Percentiles rank a stretch among this genome's conserved stretches.
These are phyloP conservation scores for Arthrobotrys sinensis DNA, from an alignment of 2,329 filamentous ascomycete species.

Conservation along the genomic window DNA sequence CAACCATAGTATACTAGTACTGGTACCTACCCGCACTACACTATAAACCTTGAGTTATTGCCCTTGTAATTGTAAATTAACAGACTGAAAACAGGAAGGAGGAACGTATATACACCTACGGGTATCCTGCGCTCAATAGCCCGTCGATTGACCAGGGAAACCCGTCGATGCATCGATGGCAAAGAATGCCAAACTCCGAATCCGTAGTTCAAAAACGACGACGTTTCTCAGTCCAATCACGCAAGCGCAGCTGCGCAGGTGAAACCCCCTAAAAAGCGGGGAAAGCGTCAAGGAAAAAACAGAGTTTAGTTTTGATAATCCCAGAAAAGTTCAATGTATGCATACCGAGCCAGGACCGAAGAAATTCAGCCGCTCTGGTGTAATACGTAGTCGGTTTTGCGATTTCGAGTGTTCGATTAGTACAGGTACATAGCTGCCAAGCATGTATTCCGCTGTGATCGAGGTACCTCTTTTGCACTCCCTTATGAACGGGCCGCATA, in stretches of 20 bases:
- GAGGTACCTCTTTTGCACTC: slow-evolving; percentile 3
- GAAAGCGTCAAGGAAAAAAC: neutral
- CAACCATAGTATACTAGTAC: too few relatives aligned
- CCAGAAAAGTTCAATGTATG: slow-evolving; percentile 2
- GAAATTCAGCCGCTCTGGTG: slow-evolving; percentile 18
- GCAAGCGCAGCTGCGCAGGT: slow-evolving; percentile 9
- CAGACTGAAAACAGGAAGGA: neutral
- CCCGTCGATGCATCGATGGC: neutral
- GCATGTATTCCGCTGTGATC: neutral
- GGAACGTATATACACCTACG: too few relatives aligned
- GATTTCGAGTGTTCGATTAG: neutral
- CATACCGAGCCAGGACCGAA: neutral
- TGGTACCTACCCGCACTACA: too few relatives aligned
- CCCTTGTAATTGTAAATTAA: too few relatives aligned
- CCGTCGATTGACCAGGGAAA: too few relatives aligned
- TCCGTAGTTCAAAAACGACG: neutral
- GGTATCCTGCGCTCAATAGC: too few relatives aligned
- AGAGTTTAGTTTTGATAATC: neutral
- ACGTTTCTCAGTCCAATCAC: slow-evolving; percentile 21
- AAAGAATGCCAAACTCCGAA: neutral
- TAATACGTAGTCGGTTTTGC: slow-evolving; percentile 8
- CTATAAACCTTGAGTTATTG: too few relatives aligned
- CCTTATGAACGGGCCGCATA: slow-evolving; percentile 14
- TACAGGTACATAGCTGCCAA: slow-evolving; percentile 2
- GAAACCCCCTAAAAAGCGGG: slow-evolving; percentile 2